phyloP scores from a whole-genome alignment of 805 yeast species.

The Monosporozyma solicola region DNA sequence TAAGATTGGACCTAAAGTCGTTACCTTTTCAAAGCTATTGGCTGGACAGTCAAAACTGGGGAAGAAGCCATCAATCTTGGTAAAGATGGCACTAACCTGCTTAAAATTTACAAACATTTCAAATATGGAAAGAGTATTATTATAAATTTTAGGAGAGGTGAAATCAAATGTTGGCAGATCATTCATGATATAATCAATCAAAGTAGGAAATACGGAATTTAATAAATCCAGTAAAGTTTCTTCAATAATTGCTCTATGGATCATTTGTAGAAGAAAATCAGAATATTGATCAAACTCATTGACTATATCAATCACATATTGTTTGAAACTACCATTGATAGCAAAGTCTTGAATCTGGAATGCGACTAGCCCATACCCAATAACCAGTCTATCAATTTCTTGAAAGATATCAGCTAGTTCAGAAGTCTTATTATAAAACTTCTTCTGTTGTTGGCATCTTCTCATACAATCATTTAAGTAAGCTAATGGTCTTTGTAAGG shows the following conservation, averaged over 20 bases:
- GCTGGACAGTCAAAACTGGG: slow-evolving; percentile 39
- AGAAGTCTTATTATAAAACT: slow-evolving; percentile 36
- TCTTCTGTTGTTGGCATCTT: slow-evolving; percentile 31
- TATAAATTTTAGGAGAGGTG: slow-evolving; percentile 40
- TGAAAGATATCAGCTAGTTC: slow-evolving; percentile 35
- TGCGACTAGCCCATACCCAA: slow-evolving; percentile 56
- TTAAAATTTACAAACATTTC: slow-evolving; percentile 53
- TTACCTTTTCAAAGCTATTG: slow-evolving; percentile 45
- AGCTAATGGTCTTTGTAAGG: slow-evolving; percentile 15
- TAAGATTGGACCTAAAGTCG: slow-evolving; percentile 71
- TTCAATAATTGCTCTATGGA: slow-evolving; percentile 54
- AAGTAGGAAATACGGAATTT: slow-evolving; percentile 36
- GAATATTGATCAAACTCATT: slow-evolving; percentile 22
- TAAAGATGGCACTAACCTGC: slow-evolving; percentile 49
- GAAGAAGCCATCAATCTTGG: slow-evolving; percentile 47
- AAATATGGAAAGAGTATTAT: slow-evolving; percentile 44
- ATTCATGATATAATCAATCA: slow-evolving; percentile 19
- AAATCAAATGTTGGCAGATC: slow-evolving; percentile 31
- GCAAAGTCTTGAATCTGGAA: slow-evolving; percentile 56
- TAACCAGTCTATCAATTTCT: slow-evolving; percentile 34
- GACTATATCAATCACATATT: slow-evolving; percentile 25
- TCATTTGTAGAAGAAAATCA: slow-evolving; percentile 48
- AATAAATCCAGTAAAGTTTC: slow-evolving; percentile 55
- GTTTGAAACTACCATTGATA: slow-evolving; percentile 15
- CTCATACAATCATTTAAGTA: slow-evolving; percentile 24